These are phyloP conservation scores for Pezicula radicicola DNA, from an alignment of 2,329 filamentous ascomycete genomes.

Conservation along the genomic window DNA sequence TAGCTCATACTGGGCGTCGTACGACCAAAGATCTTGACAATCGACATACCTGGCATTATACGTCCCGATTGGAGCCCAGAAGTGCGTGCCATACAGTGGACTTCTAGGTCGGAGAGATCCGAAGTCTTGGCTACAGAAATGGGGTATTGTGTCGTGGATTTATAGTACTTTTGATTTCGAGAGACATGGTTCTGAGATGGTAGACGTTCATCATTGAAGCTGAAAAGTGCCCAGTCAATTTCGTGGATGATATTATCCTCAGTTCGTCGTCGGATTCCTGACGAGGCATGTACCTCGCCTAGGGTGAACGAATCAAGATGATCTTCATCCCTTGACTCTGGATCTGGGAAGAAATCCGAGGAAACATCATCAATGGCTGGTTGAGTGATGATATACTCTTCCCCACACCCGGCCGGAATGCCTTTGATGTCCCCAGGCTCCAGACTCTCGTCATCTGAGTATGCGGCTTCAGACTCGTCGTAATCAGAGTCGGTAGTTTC, in stretches of 20 bases:
- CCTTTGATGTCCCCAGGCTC: constrained; percentile 77
- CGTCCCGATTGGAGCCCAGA: constrained; percentile 77
- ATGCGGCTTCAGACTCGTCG: constrained; percentile 8
- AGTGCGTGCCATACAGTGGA: constrained; percentile 87
- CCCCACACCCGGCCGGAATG: constrained; percentile 69
- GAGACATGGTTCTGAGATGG: constrained; percentile 71
- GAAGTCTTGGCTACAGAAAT: constrained; percentile 56
- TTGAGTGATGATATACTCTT: constrained; percentile 81
- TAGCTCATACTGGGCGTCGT: constrained; percentile 73
- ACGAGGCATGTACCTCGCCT: constrained; percentile 84
- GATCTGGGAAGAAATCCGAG: constrained; percentile 76
- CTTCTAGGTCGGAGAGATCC: constrained; percentile 69
- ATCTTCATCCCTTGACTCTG: constrained; percentile 69
- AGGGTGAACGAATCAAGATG: constrained; percentile 78
- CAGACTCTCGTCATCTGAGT: constrained; percentile 29
- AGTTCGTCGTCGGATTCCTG: constrained; percentile 75
- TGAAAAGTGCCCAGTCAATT: constrained; percentile 92
- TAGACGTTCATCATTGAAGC: constrained; percentile 68
- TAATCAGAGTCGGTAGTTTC: constrained; percentile 37
- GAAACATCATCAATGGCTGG: constrained; percentile 88
- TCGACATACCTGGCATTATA: constrained; percentile 74
- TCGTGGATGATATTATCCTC: constrained; percentile 77
- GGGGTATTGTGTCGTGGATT: constrained; percentile 40
- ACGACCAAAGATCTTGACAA: constrained; percentile 85
- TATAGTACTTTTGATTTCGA: constrained; percentile 34